Conservation (phyloP, 805 yeast species). For the Cyberlindnera saturnus region DNA sequence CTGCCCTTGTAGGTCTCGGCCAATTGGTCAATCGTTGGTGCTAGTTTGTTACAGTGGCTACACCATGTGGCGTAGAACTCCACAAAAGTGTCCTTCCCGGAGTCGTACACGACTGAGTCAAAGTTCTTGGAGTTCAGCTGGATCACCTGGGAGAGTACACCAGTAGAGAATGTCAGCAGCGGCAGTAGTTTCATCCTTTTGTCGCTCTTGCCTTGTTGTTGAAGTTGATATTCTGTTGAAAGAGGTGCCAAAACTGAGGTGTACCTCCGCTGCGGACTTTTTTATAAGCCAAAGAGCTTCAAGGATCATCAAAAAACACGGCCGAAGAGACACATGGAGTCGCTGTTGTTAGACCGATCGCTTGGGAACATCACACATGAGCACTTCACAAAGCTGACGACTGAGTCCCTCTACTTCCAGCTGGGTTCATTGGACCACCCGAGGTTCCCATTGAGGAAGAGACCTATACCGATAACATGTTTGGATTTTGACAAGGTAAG, state of each 20-base stretch:
- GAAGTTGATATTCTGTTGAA: no score
- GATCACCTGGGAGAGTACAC: background rate
- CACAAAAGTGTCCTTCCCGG: constrained; percentile 68
- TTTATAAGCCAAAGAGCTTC: no score
- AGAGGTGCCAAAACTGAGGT: no score
- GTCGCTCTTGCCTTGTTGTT: no score
- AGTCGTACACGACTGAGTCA: constrained; percentile 47
- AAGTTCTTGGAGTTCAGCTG: constrained; percentile 30
- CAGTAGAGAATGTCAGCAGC: background rate
- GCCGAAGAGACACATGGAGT: background rate
- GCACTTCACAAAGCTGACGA: constrained; percentile 13
- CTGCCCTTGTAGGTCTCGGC: constrained; percentile 55
- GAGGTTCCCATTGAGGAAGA: constrained; percentile 12
- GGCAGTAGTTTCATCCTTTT: background rate
- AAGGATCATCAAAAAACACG: no score
- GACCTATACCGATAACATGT: constrained; percentile 42
- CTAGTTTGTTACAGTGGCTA: constrained; percentile 89
- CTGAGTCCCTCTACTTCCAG: constrained; percentile 22
- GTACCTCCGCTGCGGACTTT: no score
- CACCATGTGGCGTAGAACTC: constrained; percentile 97
- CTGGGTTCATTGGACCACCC: constrained; percentile 17
- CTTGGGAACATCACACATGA: constrained; percentile 1
- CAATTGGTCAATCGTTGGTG: constrained; percentile 81
- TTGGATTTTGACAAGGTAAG: constrained; percentile 45
- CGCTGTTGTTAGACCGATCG: constrained; percentile 2